A percentile compares a stretch with the other conserved stretches of the same genome.
These are phyloP conservation scores for Ophiocordyceps unilateralis DNA, from an alignment of 2,329 filamentous ascomycete species.

Conservation along the genomic window DNA sequence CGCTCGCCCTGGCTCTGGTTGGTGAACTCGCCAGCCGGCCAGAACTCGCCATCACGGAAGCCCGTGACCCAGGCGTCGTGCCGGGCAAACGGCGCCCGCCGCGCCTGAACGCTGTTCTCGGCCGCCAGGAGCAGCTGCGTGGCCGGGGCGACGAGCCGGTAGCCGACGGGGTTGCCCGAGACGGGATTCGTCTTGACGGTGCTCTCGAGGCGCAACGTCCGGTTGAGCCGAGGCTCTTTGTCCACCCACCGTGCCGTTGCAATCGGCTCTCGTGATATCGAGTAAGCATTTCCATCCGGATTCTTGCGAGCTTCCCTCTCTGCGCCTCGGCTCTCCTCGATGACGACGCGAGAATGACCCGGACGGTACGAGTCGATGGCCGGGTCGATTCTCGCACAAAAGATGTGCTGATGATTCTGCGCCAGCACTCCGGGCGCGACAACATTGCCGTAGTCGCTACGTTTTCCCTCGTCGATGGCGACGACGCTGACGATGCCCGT, in stretches of 20 bases:
- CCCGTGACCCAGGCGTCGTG: slow-evolving; percentile 29
- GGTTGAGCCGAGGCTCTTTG: slow-evolving; percentile 28
- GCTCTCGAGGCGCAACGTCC: slow-evolving; percentile 33
- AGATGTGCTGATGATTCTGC: slow-evolving; percentile 52
- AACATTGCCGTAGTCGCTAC: slow-evolving; percentile 37
- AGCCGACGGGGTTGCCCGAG: slow-evolving; percentile 27
- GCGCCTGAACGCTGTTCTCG: slow-evolving; percentile 19
- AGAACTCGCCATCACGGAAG: slow-evolving; percentile 25
- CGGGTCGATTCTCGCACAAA: slow-evolving; percentile 43
- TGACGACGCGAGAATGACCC: slow-evolving; percentile 30
- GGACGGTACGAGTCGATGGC: slow-evolving; percentile 35
- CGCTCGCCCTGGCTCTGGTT: slow-evolving; percentile 21
- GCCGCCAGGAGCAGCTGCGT: slow-evolving; percentile 24
- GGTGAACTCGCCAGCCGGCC: slow-evolving; percentile 24
- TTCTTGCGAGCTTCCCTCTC: slow-evolving; percentile 23
- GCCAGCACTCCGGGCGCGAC: slow-evolving; percentile 43
- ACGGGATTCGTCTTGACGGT: slow-evolving; percentile 21
- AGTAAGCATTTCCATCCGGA: slow-evolving; percentile 28
- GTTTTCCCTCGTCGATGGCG: slow-evolving; percentile 36
- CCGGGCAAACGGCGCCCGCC: slow-evolving; percentile 22
- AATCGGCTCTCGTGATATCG: slow-evolving; percentile 26
- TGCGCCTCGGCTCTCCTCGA: slow-evolving; percentile 23
- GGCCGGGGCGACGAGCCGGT: slow-evolving; percentile 24
- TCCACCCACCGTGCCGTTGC: slow-evolving; percentile 27
- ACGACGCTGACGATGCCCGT: slow-evolving; percentile 24